Percentiles rank a stretch among this genome's conserved stretches.
Conservation (phyloP, 1,284 basidiomycete genomes). For the Sutorius eximius region DNA sequence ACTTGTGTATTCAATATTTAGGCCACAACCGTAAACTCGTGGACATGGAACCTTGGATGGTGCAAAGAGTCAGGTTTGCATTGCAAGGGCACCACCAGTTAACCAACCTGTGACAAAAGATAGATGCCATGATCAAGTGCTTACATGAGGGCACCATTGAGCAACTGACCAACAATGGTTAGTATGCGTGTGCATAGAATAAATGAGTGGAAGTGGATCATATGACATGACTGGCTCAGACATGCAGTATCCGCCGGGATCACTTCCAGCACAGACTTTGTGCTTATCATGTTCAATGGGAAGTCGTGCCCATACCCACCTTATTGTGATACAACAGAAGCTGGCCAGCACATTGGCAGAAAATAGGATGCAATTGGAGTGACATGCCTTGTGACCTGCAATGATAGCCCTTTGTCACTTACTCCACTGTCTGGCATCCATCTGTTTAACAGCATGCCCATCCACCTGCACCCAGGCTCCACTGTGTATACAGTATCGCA, state of each 20-base stretch:
- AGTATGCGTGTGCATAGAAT: too few species aligned
- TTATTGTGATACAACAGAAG: slow-evolving; percentile 66
- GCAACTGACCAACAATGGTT: slow-evolving; percentile 8
- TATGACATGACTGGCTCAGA: slow-evolving; percentile 67
- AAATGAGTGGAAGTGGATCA: slow-evolving; percentile 43
- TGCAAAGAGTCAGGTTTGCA: too few species aligned
- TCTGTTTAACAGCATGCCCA: slow-evolving; percentile 80
- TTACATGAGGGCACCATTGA: slow-evolving; percentile 20
- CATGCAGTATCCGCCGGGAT: slow-evolving; percentile 55
- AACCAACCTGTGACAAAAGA: too few species aligned
- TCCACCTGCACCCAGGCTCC: not conserved
- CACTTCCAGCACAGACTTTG: slow-evolving; percentile 74
- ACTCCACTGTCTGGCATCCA: slow-evolving; percentile 78
- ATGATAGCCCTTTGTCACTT: slow-evolving; percentile 83
- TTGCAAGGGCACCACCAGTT: too few species aligned
- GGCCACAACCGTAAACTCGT: too few species aligned
- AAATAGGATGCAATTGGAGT: too few species aligned
- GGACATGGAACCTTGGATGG: too few species aligned
- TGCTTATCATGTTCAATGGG: slow-evolving; percentile 51
- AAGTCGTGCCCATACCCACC: slow-evolving; percentile 55
- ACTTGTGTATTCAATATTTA: too few species aligned
- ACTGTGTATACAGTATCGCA: slow-evolving; percentile 41
- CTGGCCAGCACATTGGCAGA: too few species aligned
- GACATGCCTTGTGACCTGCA: slow-evolving; percentile 65
- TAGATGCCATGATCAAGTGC: slow-evolving; percentile 4